These are phyloP conservation scores for Hymenotorrendiella dingleyae DNA, from an alignment of 2,329 filamentous ascomycete genomes.

Conservation along the genomic window DNA sequence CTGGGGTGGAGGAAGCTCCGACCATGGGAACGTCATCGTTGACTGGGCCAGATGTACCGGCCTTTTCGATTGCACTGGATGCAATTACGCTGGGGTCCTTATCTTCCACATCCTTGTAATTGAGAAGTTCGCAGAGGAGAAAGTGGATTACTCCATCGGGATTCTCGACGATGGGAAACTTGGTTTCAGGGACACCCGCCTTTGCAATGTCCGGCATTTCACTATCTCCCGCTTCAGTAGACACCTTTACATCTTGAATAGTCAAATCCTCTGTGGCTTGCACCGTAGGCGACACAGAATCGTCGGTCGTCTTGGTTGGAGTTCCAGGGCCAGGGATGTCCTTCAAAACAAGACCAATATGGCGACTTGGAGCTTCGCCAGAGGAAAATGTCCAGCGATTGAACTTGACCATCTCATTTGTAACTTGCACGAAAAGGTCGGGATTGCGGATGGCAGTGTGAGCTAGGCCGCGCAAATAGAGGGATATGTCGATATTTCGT, in stretches of 20 bases:
- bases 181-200: constrained; percentile 54
- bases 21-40: constrained; percentile 24
- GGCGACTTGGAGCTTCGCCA: constrained; percentile 36
- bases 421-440: constrained; percentile 78
- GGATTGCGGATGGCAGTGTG: constrained; percentile 77
- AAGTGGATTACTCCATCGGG: constrained; percentile 95
- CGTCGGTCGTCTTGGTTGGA: constrained; percentile 19
- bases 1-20: constrained; percentile 24
- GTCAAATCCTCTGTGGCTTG: constrained; percentile 32
- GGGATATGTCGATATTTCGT: constrained; percentile 61
- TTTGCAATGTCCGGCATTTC: constrained; percentile 62
- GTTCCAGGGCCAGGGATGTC: constrained; percentile 12
- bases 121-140: constrained; percentile 83
- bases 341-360: constrained; percentile 33
- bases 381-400: constrained; percentile 47
- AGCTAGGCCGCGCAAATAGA: constrained; percentile 71
- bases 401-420: constrained; percentile 77
- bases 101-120: constrained; percentile 89
- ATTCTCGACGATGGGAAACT: constrained; percentile 81
- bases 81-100: constrained; percentile 50
- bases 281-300: constrained; percentile 28
- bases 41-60: constrained; percentile 4
- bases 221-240: constrained; percentile 54
- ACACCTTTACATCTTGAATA: constrained; percentile 48
- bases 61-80: constrained; percentile 12